A percentile compares a stretch with the other conserved stretches of the same genome.
phyloP scores from a whole-genome alignment of 106 monocot species.

The Dioscorea zingiberensis region DNA sequence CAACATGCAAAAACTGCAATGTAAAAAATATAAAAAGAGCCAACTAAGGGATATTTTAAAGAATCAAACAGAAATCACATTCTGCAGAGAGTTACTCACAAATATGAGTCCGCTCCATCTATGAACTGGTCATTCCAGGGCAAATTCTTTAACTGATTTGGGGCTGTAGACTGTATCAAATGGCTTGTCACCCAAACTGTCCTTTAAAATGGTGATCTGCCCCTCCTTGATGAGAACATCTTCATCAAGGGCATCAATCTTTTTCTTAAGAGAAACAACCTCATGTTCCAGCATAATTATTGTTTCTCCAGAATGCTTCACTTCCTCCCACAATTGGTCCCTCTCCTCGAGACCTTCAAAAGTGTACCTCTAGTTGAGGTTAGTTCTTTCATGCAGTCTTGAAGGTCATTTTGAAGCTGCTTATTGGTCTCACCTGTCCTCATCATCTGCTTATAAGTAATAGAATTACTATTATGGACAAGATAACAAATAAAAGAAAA shows the following conservation, averaged over 20 bases:
- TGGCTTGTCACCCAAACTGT: conserved; percentile 32
- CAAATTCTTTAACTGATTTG: conserved; percentile 18
- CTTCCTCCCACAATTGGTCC: conserved; percentile 64
- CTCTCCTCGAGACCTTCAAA: conserved; percentile 54
- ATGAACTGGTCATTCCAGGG: conserved; percentile 5
- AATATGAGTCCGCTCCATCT: background rate
- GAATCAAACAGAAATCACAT: too few relatives aligned
- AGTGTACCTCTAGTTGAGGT: conserved; percentile 26
- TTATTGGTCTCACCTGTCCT: conserved; percentile 59
- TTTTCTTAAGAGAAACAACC: conserved; percentile 41
- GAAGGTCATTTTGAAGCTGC: conserved; percentile 51
- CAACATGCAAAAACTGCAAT: too few relatives aligned
- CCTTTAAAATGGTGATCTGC: conserved; percentile 61
- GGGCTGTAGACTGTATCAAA: conserved; percentile 38
- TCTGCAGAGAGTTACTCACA: background rate
- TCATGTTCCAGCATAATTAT: conserved; percentile 46
- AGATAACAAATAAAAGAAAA: too few relatives aligned
- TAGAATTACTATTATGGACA: too few relatives aligned
- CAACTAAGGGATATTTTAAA: too few relatives aligned
- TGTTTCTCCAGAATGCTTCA: conserved; percentile 37
- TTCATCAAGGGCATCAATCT: conserved; percentile 82
- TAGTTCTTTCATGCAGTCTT: conserved; percentile 52
- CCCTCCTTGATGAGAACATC: conserved; percentile 72
- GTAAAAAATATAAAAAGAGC: too few relatives aligned
- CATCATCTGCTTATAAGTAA: conserved; percentile 34